Evolutionary conservation across 148 eudicot genomes (phyloP).

Genomic region (Fagopyrum homotropicum): DNA sequence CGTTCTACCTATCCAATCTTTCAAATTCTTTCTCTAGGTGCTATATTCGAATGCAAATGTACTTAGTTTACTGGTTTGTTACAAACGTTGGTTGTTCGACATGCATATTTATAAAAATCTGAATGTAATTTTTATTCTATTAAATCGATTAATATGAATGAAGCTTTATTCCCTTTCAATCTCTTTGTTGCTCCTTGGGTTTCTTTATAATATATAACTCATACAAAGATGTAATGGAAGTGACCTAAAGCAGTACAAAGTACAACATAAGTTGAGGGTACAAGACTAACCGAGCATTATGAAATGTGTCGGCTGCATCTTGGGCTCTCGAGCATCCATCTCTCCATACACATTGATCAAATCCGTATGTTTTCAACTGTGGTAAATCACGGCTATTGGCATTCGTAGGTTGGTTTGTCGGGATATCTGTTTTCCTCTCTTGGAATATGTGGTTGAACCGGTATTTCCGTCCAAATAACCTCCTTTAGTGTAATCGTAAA

Average conservation of each 20-base stretch:
- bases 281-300: not conserved
- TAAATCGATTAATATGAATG: not conserved
- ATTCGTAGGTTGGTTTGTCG: not conserved
- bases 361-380: not conserved
- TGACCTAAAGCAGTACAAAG: not conserved
- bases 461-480: not conserved
- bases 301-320: not conserved
- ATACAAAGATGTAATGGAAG: not conserved
- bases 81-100: not conserved
- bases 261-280: not conserved
- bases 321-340: not conserved
- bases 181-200: not conserved
- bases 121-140: not conserved
- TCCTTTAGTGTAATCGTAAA: too few species aligned
- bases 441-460: not conserved
- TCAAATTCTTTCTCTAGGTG: not conserved
- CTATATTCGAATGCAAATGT: constrained; percentile 1
- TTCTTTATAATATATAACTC: not conserved
- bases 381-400: not conserved
- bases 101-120: not conserved
- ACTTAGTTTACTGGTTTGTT: not conserved
- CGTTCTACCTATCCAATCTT: not conserved
- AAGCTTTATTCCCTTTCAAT: not conserved
- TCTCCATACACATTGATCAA: not conserved
- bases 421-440: not conserved